These are phyloP conservation scores for Citrus sp. DNA, from an alignment of 345 rosid species.

Conservation along the genomic window DNA sequence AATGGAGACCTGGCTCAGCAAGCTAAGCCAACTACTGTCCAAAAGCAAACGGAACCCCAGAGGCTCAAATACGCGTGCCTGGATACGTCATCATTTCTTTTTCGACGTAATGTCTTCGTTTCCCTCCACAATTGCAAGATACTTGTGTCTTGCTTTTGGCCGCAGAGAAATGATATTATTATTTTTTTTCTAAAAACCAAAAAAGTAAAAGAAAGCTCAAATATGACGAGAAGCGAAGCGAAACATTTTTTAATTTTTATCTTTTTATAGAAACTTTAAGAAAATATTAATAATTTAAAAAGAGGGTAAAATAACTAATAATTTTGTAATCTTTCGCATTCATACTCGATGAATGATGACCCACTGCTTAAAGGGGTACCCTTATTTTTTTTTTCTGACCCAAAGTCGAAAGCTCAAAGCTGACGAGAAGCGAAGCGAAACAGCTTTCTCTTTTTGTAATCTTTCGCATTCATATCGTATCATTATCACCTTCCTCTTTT, in stretches of 20 bases:
- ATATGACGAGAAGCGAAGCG: too few species aligned
- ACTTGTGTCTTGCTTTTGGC: not conserved
- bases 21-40: not conserved
- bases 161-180: too few species aligned
- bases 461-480: conserved; percentile 12
- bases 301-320: too few species aligned
- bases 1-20: not conserved
- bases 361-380: too few species aligned
- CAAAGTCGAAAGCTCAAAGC: conserved; percentile 1
- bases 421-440: not conserved
- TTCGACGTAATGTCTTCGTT: conserved; percentile 10
- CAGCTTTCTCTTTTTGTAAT: conserved; percentile 27
- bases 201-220: too few species aligned
- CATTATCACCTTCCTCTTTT: conserved; percentile 28
- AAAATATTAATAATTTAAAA: too few species aligned
- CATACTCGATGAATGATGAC: too few species aligned
- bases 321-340: too few species aligned
- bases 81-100: conserved; percentile 38
- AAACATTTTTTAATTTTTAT: too few species aligned
- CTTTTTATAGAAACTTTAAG: too few species aligned
- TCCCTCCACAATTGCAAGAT: not conserved
- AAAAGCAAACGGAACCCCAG: not conserved
- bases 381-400: conserved; percentile 1
- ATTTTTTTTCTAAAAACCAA: too few species aligned
- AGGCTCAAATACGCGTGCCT: conserved; percentile 54